Base-by-base conservation (phyloP, 345 rosid genomes). In the Litchi chinensis region DNA sequence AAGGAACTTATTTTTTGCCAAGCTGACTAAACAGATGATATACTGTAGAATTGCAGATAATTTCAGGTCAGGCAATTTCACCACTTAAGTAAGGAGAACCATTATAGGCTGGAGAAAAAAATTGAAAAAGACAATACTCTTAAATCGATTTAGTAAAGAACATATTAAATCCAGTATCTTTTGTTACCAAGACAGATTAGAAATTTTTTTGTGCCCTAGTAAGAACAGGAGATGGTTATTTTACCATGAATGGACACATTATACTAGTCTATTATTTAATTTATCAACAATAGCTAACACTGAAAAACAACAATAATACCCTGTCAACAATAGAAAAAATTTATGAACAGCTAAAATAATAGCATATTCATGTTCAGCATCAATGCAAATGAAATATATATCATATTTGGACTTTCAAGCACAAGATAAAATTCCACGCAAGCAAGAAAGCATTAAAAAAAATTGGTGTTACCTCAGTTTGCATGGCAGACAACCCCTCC, bases 401-500 rank as follows among this genome's bases (percentile, higher is more conserved):
- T 8, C 0, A 37, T 54, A 78, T n/a, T 62, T 15, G 24, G 44
- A 64, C 19, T 72, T 48, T 21, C 70, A 46, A 50, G 50, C 28
- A 26, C 28, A 26, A 26, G 28, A 26, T 26, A 26, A 26, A 26
- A 26, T 63, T 52, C 32, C 60, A 75, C 1, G 68, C 54, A 54
- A 8, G 39, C 37, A 59, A 28, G 21, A 71, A 80, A 78, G 26
- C 44, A 43, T 40, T 0, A 26, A 26, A 26, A 26, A 43, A 71
- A 5, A 69, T 19, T 44, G 24, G 62, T 70, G 86, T 81, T 89
- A 95, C 99, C 97, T 95, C 99, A 15, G 90, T 86, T 83, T 87
- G 96, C 96, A 92, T 91, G 71, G 86, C 84, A 12, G 95, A 57
- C 95, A 95, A 92, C 73, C 93, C 91, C 40, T 90, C 98, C 77